A percentile compares a stretch with the other conserved stretches of the same genome.
These are phyloP conservation scores for Rutidosis leptorrhynchoides DNA, from an alignment of 129 eudicot species.

Conservation along the genomic window DNA sequence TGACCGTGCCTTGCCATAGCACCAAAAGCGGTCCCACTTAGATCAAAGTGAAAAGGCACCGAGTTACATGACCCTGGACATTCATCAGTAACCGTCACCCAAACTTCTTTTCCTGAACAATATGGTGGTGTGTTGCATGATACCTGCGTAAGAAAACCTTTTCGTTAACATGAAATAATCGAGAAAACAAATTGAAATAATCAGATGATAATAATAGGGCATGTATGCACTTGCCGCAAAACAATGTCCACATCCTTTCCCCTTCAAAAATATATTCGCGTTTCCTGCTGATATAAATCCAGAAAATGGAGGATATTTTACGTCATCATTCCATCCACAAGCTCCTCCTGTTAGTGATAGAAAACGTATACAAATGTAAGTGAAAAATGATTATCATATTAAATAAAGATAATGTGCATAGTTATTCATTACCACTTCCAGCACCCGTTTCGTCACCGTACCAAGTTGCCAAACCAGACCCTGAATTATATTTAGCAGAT, in stretches of 20 bases:
- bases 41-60: constrained; percentile 36
- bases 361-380: too few relatives aligned
- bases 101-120: constrained; percentile 36
- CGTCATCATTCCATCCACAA: constrained; percentile 28
- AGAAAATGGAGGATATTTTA: constrained; percentile 20
- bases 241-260: constrained; percentile 32
- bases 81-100: constrained; percentile 36
- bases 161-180: background rate
- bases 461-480: constrained; percentile 32
- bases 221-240: constrained; percentile 1
- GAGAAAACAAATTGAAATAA: background rate
- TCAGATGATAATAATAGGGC: background rate
- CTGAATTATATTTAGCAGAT: background rate
- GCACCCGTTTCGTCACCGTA: constrained; percentile 20
- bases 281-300: constrained; percentile 32
- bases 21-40: constrained; percentile 55
- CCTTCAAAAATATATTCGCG: constrained; percentile 19
- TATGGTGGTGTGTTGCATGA: constrained; percentile 17
- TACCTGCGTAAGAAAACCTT: constrained; percentile 21
- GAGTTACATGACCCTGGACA: constrained; percentile 37
- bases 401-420: too few relatives aligned
- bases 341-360: too few relatives aligned
- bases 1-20: constrained; percentile 41
- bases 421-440: constrained; percentile 31
- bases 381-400: too few relatives aligned